A percentile compares a stretch with the other conserved stretches of the same genome.
Evolutionary conservation across 148 eudicot genomes (phyloP).

Genomic region (Amaranthus cruentus): DNA sequence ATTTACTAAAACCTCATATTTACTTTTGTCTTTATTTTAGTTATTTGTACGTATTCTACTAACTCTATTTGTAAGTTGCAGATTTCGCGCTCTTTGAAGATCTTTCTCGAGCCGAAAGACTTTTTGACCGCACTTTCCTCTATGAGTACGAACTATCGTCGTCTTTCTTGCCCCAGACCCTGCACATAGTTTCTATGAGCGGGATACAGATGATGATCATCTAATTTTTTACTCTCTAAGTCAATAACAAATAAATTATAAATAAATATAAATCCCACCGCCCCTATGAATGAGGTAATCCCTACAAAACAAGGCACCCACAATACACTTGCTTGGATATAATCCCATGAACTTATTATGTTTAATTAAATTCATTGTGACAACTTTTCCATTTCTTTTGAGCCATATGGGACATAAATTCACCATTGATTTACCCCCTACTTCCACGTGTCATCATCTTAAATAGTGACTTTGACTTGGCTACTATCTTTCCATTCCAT

Average conservation of each 20-base stretch:
- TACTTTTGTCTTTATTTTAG: no score
- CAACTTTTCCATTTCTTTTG: background rate
- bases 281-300: constrained; percentile 1
- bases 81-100: no score
- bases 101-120: no score
- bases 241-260: background rate
- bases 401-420: background rate
- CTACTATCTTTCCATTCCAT: background rate
- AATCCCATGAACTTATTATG: background rate
- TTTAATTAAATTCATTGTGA: background rate
- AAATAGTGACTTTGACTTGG: background rate
- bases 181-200: no score
- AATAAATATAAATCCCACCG: constrained; percentile 3
- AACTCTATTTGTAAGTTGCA: no score
- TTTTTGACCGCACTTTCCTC: no score
- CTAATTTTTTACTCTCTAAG: no score
- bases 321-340: background rate
- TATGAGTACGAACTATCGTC: no score
- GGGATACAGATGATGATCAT: no score
- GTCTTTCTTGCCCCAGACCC: no score
- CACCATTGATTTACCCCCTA: background rate
- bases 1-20: no score
- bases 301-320: background rate
- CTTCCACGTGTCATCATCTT: background rate
- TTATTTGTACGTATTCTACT: no score